Conservation (phyloP, 345 rosid genomes). For the Angophora floribunda region DNA sequence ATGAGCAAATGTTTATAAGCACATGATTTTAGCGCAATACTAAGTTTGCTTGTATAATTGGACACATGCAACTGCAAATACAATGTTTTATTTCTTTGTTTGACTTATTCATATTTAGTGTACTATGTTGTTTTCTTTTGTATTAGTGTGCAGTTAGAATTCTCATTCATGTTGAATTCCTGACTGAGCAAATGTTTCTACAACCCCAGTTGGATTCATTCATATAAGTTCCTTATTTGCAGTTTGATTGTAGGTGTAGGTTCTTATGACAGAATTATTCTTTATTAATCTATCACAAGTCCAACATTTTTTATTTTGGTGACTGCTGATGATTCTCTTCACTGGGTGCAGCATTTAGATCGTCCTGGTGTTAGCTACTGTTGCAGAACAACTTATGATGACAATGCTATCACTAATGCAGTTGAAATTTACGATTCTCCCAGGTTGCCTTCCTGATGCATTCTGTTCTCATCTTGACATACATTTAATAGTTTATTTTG, state of each 20-base stretch:
- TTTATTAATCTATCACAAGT: background rate
- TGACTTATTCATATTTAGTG: background rate
- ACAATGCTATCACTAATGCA: constrained; percentile 57
- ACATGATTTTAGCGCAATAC: background rate
- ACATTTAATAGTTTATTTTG: background rate
- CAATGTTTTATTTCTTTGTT: background rate
- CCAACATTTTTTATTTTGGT: background rate
- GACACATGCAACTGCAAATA: background rate
- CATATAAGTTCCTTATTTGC: background rate
- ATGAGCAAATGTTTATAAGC: background rate
- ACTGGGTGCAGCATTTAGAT: constrained; percentile 34
- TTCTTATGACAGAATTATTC: background rate
- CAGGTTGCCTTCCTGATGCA: constrained; percentile 10
- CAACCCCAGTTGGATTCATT: background rate
- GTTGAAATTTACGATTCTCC: constrained; percentile 44
- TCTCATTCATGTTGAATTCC: background rate
- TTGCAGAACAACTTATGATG: constrained; percentile 48
- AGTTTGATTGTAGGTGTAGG: background rate
- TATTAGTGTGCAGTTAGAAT: background rate
- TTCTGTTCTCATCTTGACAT: background rate
- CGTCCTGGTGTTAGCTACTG: constrained; percentile 48
- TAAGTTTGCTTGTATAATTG: background rate
- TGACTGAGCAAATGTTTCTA: background rate
- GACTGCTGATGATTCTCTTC: background rate
- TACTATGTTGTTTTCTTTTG: background rate